Evolutionary conservation across 2,329 filamentous ascomycete species (phyloP).

Genomic region (Fusarium decemcellulare): DNA sequence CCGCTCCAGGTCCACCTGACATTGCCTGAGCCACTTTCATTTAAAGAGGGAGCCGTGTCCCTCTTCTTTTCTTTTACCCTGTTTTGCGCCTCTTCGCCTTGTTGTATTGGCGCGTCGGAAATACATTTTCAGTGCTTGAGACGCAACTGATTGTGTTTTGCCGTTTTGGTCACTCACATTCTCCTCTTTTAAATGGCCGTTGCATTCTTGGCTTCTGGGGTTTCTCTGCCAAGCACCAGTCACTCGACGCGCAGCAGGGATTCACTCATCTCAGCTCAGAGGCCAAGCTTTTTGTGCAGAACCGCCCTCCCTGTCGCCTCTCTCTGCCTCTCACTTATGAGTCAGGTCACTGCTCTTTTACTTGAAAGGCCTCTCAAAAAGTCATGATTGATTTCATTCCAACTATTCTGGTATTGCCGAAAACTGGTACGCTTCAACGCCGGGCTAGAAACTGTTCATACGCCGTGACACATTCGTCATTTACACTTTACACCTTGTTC

Average conservation of each 20-base stretch:
- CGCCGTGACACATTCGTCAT: background rate
- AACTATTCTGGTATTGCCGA: background rate
- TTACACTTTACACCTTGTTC: constrained; percentile 37
- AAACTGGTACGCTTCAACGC: constrained; percentile 26
- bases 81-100: no score
- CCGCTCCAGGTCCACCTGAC: background rate
- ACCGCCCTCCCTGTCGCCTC: constrained; percentile 14
- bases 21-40: background rate
- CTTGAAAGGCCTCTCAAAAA: background rate
- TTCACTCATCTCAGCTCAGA: background rate
- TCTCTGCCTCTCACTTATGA: background rate
- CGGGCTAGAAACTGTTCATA: constrained; percentile 14
- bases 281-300: constrained; percentile 25
- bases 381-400: constrained; percentile 7
- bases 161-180: no score
- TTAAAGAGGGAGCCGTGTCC: constrained; percentile 5
- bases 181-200: background rate
- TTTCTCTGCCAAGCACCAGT: constrained; percentile 10
- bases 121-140: no score
- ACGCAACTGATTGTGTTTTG: no score
- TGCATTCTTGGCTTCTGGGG: background rate
- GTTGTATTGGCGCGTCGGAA: no score
- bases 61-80: background rate
- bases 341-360: constrained; percentile 10
- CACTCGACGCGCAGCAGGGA: constrained; percentile 1